Evolutionary conservation across 2,329 filamentous ascomycete genomes (phyloP), one percentile per base, ranked within the genome.

Genomic region (Sclerotinia glacialis): DNA sequence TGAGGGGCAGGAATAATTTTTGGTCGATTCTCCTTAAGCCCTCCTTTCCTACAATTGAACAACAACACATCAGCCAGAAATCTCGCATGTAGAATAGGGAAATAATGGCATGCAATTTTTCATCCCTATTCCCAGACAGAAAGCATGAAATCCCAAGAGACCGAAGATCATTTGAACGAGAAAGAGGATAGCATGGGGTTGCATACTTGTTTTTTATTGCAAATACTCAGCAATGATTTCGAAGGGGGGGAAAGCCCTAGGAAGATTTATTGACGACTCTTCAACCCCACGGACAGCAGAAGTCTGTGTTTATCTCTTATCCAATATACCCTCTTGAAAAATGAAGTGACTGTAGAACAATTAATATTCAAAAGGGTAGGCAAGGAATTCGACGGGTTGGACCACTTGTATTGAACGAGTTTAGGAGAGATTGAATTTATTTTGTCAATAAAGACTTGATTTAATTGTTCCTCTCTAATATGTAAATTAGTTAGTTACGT

Each of bases 51-150:
- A 65, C 52, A 59, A 26, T 40, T 40, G 26, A 58, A 65, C 23
- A 59, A 59, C 58, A 61, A 49, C 52, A 59, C 52, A 65, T 65
- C 42, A 65, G 63, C 54, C 52, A 34, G 37, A 50, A 50, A 50
- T 37, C 63, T 65, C 42, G 63, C 52, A 64, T 64, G 26, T 23
- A 58, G 26, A 42, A 56, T 56, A 64, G 61, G 50, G 63, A 65
- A 58, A 44, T 65, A 65, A 59, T 65, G 63, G 59, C 63, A 65
- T 65, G 53, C 59, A 65, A 59, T 59, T 59, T 58, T 53, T 65
- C 63, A 65, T 65, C 54, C 63, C 63, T 59, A 59, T 49, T 50
- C 63, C 63, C 53, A 65, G 42, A 44, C 52, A 52, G 28, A 65
- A 55, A 44, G 31, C 63, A 21, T 59, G 40, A 58, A 50, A 56